Conservation (phyloP, 2,329 filamentous ascomycete species). For the Knoxdaviesia capensis region DNA sequence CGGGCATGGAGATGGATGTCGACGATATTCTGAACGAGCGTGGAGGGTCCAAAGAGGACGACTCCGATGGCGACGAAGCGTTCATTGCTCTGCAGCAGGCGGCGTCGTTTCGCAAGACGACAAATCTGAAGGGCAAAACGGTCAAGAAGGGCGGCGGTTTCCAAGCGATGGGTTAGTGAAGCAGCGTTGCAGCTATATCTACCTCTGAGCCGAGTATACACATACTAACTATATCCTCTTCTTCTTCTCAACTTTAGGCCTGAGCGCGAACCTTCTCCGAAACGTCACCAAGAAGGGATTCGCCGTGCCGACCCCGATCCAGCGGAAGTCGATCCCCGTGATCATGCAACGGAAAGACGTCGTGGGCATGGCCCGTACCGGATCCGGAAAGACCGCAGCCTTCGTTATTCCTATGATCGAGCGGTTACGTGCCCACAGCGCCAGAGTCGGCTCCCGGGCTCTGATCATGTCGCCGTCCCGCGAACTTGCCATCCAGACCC, state of each 20-base stretch:
- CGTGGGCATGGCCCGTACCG: slow-evolving; percentile 98
- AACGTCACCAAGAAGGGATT: slow-evolving; percentile 90
- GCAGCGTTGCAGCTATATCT: slow-evolving; percentile 7
- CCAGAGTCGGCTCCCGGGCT: slow-evolving; percentile 66
- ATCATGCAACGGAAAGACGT: slow-evolving; percentile 82
- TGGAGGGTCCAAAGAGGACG: slow-evolving; percentile 17
- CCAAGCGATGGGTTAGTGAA: slow-evolving; percentile 58
- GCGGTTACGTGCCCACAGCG: slow-evolving; percentile 71
- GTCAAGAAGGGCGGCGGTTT: slow-evolving; percentile 95
- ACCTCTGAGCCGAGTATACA: neutral
- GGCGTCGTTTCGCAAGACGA: slow-evolving; percentile 67
- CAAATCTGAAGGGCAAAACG: slow-evolving; percentile 64
- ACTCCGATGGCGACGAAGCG: slow-evolving; percentile 54
- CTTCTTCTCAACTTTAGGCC: slow-evolving; percentile 20
- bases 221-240: neutral
- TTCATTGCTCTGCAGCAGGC: slow-evolving; percentile 83
- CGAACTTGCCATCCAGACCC: slow-evolving; percentile 82
- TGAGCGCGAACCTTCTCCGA: slow-evolving; percentile 68
- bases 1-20: slow-evolving; percentile 26
- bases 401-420: slow-evolving; percentile 99
- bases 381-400: slow-evolving; percentile 92
- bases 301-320: slow-evolving; percentile 88
- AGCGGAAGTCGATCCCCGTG: slow-evolving; percentile 87
- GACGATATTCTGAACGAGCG: slow-evolving; percentile 38
- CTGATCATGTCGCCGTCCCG: slow-evolving; percentile 82